Percentiles rank a stretch among this genome's conserved stretches.
Evolutionary conservation across 805 yeast species (phyloP).

Genomic region (Debaryomyces castellii): DNA sequence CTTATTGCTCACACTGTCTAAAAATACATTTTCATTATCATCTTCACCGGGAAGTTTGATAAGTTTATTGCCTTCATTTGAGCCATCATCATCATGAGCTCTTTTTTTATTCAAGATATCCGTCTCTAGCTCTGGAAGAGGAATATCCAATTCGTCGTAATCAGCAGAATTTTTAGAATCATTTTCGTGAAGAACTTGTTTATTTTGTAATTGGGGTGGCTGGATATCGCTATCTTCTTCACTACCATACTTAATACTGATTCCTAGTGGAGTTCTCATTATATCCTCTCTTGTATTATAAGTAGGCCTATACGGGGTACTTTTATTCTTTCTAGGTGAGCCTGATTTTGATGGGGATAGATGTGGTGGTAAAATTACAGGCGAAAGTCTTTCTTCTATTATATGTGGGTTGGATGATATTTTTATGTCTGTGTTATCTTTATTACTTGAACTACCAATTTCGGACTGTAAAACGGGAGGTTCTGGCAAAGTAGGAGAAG

Average conservation of each 20-base stretch:
- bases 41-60: constrained; percentile 8
- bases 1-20: constrained; percentile 19
- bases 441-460: constrained; percentile 15
- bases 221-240: constrained; percentile 30
- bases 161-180: neutral
- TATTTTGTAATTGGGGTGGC: constrained; percentile 23
- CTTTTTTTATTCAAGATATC: constrained; percentile 11
- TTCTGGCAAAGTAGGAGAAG: constrained; percentile 45
- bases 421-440: constrained; percentile 1
- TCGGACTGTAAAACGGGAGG: constrained; percentile 43
- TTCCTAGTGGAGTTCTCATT: constrained; percentile 25
- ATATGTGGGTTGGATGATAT: no score
- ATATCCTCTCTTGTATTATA: constrained; percentile 28
- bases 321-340: constrained; percentile 15
- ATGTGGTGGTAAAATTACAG: constrained; percentile 18
- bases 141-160: constrained; percentile 16
- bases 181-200: neutral
- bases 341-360: constrained; percentile 15
- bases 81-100: neutral
- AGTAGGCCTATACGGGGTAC: constrained; percentile 34
- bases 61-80: constrained; percentile 4
- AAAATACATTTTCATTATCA: constrained; percentile 33
- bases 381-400: constrained; percentile 17
- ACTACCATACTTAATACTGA: constrained; percentile 16
- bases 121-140: constrained; percentile 21